Evolutionary conservation across 2,329 filamentous ascomycete genomes (phyloP), one percentile per base, ranked within the genome.

Genomic region (Ceratocystis eucalypticola): DNA sequence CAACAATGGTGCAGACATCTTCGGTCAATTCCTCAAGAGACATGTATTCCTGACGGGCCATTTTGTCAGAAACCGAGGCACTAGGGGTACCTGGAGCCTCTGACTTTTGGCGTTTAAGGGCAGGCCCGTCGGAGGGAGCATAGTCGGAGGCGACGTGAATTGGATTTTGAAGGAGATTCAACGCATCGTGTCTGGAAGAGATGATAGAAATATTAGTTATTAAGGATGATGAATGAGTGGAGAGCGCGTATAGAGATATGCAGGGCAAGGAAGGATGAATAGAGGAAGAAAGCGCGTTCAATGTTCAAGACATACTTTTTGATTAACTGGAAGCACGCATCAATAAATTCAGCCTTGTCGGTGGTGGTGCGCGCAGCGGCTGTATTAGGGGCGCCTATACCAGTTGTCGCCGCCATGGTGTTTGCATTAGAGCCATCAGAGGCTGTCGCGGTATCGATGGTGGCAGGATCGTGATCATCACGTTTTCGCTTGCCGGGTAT

Each of bases 1-100:
- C 73, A 70, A 81, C 76, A 69, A 78, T 78, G 37, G 75, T 71
- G 71, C 79, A 76, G 53, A 87, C 73, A 69, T 87, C 85, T 64
- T 79, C 74, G 17, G 88, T 82, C 53, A 89, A 77, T 69, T 88
- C 84, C 33, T 88, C 86, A 57, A 91, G 75, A 69, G 82, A 80
- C 30, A 79, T 78, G 72, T 88, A 87, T 41, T 73, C 74, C 70
- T 80, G 77, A 62, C 77, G 75, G 28, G 75, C 73, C 63, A 82
- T 76, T 75, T 84, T 85, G 70, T 83, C 81, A 67, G 78, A 75
- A 68, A 86, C 81, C 68, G 78, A 80, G 20, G 70, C 71, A n/a
- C 70, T 69, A 45, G 75, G 71, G 44, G 73, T 71, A 2, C 46
- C 50, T 44, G 72, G 73, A 59, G 80, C 79, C 62, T 79, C 77